phyloP scores from a whole-genome alignment of 495 filamentous ascomycete species.

The Trypethelium eluteriae region DNA sequence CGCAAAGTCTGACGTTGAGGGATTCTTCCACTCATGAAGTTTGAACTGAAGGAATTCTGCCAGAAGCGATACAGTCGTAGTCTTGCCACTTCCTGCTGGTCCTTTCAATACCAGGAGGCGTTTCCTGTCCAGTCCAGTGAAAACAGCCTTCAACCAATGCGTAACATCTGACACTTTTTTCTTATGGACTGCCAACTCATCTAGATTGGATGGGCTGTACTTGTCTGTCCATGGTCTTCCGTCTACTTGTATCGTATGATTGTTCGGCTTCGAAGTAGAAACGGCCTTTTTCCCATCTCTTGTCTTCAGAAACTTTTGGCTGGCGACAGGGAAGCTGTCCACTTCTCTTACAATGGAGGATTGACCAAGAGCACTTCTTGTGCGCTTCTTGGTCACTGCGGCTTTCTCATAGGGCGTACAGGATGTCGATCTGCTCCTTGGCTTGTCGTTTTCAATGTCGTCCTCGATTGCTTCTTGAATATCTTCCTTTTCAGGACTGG shows the following conservation, averaged over 20 bases:
- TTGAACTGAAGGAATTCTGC: slow-evolving; percentile 63
- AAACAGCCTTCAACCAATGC: slow-evolving; percentile 68
- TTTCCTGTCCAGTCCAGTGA: slow-evolving; percentile 49
- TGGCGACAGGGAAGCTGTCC: slow-evolving; percentile 14
- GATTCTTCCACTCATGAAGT: slow-evolving; percentile 87
- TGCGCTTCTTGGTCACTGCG: slow-evolving; percentile 29
- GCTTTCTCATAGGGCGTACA: background rate
- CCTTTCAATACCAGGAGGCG: slow-evolving; percentile 79
- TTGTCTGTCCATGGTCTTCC: slow-evolving; percentile 73
- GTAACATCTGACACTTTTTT: slow-evolving; percentile 83
- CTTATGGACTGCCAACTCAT: slow-evolving; percentile 86
- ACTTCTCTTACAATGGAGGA: background rate
- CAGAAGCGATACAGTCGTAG: slow-evolving; percentile 70
- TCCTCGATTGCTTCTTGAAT: slow-evolving; percentile 41
- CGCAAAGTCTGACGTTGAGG: slow-evolving; percentile 50
- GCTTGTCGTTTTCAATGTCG: slow-evolving; percentile 31
- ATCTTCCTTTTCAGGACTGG: slow-evolving; percentile 30
- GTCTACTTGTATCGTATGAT: slow-evolving; percentile 27
- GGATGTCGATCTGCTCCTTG: slow-evolving; percentile 19
- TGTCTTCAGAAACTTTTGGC: slow-evolving; percentile 37
- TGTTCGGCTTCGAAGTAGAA: slow-evolving; percentile 30
- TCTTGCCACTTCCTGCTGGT: slow-evolving; percentile 89
- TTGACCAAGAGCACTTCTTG: slow-evolving; percentile 14
- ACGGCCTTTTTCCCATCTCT: slow-evolving; percentile 18
- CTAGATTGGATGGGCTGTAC: slow-evolving; percentile 63